Base-by-base conservation (phyloP, 2,329 filamentous ascomycete species). In the Alternaria incomplexa region DNA sequence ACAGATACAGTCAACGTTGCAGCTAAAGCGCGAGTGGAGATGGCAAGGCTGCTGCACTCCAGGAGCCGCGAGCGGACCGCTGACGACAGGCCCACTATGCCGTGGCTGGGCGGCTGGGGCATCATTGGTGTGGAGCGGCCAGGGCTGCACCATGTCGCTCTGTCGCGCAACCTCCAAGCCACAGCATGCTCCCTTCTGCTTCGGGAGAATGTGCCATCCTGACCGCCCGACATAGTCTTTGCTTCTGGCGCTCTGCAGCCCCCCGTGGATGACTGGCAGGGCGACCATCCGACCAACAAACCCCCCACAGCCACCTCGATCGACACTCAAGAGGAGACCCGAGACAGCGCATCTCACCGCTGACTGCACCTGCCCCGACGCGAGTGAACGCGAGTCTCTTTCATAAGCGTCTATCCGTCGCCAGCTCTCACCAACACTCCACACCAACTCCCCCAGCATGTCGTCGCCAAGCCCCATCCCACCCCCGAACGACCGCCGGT, bases 391-490 rank as follows among this genome's bases (percentile, higher is more conserved):
- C 15, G 13, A 26, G 13, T 26, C 48, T 45, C 32, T 45, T 36
- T 9, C 6, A 40, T 15, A 32, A 46, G 45, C 17, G 12, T 45
- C 15, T 26, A 6, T 22, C 22, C 20, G 45, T 12, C 20, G 36
- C 36, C 36, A 40, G 17, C 36, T 40, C 36, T 5, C 36, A n/a
- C 36, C 36, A 40, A 40, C 36, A 15, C 36, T 1, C n/a, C 36
- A 17, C 54, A 20, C 20, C 28, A 36, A 10, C 22, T 17, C 47
- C 50, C 50, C 44, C 30, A 50, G 61, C 70, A 80, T 80, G 77
- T 75, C 77, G 56, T 76, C 76, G 44, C 75, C 74, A 47, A 73
- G 73, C 61, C 75, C 77, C 56, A 78, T 79, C 61, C 75, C 77
- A 32, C 73, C 74, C 58, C 76, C 77, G 46, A 75, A 78, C 68